Evolutionary conservation across 2,329 filamentous ascomycete species (phyloP).

Genomic region (Pseudogymnoascus sp.): DNA sequence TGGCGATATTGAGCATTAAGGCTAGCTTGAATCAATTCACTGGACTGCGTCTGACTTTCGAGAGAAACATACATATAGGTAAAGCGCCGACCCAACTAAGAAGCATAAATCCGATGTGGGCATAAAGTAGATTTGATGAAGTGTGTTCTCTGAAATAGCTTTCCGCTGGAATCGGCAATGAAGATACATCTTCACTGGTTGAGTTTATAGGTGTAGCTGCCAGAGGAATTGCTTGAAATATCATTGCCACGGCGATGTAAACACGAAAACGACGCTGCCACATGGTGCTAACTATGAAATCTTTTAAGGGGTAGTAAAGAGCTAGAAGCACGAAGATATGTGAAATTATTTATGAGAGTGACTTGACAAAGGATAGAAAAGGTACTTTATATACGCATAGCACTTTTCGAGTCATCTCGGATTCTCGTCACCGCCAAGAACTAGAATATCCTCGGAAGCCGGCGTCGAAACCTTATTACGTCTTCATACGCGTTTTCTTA

Average conservation of each 20-base stretch:
- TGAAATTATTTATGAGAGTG: background rate
- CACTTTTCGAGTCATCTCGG: conserved; percentile 8
- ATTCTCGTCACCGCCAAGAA: conserved; percentile 11
- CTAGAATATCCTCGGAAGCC: conserved; percentile 10
- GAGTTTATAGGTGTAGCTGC: conserved; percentile 10
- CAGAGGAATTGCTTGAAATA: conserved; percentile 12
- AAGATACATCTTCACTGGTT: conserved; percentile 10
- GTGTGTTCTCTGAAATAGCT: conserved; percentile 13
- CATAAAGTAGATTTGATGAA: conserved; percentile 10
- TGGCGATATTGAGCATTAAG: conserved; percentile 11
- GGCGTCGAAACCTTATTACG: background rate
- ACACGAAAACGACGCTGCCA: conserved; percentile 10
- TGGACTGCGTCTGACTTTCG: conserved; percentile 9
- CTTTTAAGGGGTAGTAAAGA: conserved; percentile 10
- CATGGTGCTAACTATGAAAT: conserved; percentile 10
- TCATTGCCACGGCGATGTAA: conserved; percentile 3
- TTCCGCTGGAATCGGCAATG: conserved; percentile 11
- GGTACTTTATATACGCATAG: background rate
- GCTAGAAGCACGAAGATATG: conserved; percentile 10
- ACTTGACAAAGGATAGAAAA: conserved; percentile 9
- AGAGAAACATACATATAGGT: conserved; percentile 10
- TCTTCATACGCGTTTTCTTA: background rate
- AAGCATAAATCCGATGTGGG: conserved; percentile 12
- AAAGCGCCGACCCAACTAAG: conserved; percentile 10
- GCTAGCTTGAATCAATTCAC: background rate